Base-by-base conservation (phyloP, 2,329 filamentous ascomycete genomes). In the Aspergillus pseudotamarii region DNA sequence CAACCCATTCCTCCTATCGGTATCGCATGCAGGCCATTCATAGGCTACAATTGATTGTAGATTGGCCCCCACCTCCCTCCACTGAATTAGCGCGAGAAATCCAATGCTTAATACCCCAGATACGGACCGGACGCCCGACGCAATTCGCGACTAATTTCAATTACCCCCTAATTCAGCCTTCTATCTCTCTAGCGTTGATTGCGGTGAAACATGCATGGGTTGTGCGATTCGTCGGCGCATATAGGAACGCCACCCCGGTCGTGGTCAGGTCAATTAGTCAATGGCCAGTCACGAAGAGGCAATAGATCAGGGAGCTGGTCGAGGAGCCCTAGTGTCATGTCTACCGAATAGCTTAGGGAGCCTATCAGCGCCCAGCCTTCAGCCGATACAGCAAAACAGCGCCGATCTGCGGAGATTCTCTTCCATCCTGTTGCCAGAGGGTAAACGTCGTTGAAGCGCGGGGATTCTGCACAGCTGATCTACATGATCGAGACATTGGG, bases 21-120 rank as follows among this genome's bases (percentile, higher is more conserved):
- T 26, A 48, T 48, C 43, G 43, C 23, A 28, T 19, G 23, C 2
- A 8, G 16, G 48, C 48, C 48, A 51, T 28, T 32, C 48, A 51
- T 6, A n/a, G 28, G 19, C 16, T 26, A 23, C 9, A 34, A 32
- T 26, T 4, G 26, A 26, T 32, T 11, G 16, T 6, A 11, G 19
- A 5, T 32, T n/a, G 26, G 1, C 26, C 28, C 32, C 53, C 34
- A 36, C 34, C 34, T 16, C 34, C 26, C 26, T 14, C 34, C 45
- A 23, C 32, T 10, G 21, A 16, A 30, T 38, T 45, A 30, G 32
- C 41, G 51, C 51, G 26, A 14, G 32, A 38, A 36, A 38, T 21
- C 10, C 32, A 38, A 55, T 55, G 51, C 51, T 55, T 55, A 55
- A 38, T 55, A 55, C 51, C 51, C 51, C 51, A 55, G 51, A 55